Percentiles rank a stretch among this genome's conserved stretches.
These are phyloP conservation scores for Leishmania tropica DNA, from an alignment of 208 protist genomes.

Conservation along the genomic window DNA sequence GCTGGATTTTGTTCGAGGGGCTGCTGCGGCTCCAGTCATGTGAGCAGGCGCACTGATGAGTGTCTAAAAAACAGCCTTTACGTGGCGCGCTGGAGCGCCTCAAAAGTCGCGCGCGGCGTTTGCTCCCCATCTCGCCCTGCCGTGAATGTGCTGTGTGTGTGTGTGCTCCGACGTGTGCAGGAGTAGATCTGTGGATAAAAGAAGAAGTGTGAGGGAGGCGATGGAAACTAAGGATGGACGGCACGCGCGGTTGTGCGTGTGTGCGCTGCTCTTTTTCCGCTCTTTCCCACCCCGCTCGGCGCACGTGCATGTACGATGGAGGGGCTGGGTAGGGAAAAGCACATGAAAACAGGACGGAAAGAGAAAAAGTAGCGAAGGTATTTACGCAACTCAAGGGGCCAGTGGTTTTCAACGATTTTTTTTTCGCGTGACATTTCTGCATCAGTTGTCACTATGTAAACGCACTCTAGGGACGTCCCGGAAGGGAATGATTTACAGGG, in stretches of 20 bases:
- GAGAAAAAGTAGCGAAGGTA: neutral
- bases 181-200: neutral
- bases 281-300: neutral
- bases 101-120: neutral
- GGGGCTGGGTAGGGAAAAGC: neutral
- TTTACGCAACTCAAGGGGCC: neutral
- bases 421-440: neutral
- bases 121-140: neutral
- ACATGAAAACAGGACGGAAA: neutral
- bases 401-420: neutral
- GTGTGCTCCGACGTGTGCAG: neutral
- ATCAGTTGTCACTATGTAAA: neutral
- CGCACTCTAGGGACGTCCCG: neutral
- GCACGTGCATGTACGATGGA: neutral
- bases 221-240: neutral
- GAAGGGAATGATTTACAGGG: neutral
- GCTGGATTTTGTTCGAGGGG: slow-evolving; percentile 26
- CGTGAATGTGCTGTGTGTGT: neutral
- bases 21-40: slow-evolving; percentile 1
- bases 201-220: neutral
- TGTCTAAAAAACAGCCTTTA: neutral
- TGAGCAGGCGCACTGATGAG: slow-evolving; percentile 4
- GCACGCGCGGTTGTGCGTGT: neutral
- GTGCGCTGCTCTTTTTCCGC: neutral
- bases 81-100: neutral